Conservation (phyloP, 768 basidiomycete genomes). For the Auricularia heimuer region DNA sequence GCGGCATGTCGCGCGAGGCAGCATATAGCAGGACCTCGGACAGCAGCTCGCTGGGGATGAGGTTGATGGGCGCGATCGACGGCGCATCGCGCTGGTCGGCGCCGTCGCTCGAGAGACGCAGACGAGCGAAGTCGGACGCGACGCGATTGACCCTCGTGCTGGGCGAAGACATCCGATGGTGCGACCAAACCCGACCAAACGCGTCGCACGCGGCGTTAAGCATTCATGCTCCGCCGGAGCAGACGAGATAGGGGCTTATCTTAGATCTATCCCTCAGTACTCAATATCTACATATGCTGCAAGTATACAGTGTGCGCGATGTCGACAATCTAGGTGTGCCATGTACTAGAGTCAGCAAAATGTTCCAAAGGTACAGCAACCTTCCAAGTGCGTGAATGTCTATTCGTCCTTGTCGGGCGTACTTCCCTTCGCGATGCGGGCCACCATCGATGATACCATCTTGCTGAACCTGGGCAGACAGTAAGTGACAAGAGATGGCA, state of each 20-base stretch:
- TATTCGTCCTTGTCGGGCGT: not conserved
- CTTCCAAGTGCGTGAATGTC: no score
- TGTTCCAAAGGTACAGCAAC: no score
- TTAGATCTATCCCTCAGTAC: no score
- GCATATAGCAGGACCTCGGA: slow-evolving; percentile 1
- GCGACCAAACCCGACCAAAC: not conserved
- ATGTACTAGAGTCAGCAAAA: no score
- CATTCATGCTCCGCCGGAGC: not conserved
- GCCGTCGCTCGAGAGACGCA: not conserved
- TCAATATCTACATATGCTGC: not conserved
- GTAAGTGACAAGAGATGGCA: not conserved
- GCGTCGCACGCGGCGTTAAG: not conserved
- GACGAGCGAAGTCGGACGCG: not conserved
- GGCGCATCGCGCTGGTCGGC: not conserved
- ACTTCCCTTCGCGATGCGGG: not conserved
- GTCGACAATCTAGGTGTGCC: no score
- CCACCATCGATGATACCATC: not conserved
- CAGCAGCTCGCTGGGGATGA: not conserved
- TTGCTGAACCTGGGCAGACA: not conserved
- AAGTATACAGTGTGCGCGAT: not conserved
- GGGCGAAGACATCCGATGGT: slow-evolving; percentile 1
- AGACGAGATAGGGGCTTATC: not conserved
- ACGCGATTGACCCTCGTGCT: not conserved
- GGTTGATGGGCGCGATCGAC: not conserved
- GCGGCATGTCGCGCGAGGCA: not conserved